Percentiles rank a stretch among this genome's conserved stretches.
Evolutionary conservation across 371 early-diverging fungal species (phyloP).

Genomic region (Mortierella polycephala): DNA sequence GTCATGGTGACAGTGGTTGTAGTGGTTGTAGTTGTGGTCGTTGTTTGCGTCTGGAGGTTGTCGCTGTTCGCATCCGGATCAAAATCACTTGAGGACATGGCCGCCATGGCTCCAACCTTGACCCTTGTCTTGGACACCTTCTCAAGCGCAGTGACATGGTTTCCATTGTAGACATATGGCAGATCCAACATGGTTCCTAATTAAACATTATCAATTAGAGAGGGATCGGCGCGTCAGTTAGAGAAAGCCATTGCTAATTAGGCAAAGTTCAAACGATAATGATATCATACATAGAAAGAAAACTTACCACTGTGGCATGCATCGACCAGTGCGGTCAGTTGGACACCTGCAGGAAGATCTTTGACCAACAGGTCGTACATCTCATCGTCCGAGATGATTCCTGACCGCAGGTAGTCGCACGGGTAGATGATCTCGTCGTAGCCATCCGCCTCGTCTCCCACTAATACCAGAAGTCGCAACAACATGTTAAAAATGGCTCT

Average conservation of each 20-base stretch:
- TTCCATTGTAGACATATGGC: slow-evolving; percentile 59
- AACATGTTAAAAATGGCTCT: not conserved
- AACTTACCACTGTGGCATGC: slow-evolving; percentile 62
- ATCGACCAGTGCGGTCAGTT: slow-evolving; percentile 73
- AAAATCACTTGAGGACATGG: slow-evolving; percentile 46
- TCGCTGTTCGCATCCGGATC: slow-evolving; percentile 33
- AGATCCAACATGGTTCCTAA: slow-evolving; percentile 63
- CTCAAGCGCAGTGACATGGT: slow-evolving; percentile 46
- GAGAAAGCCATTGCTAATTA: too few relatives aligned
- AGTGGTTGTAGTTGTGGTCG: slow-evolving; percentile 39
- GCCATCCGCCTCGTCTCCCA: slow-evolving; percentile 72
- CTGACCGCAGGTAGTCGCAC: slow-evolving; percentile 66
- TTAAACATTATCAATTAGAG: slow-evolving; percentile 1
- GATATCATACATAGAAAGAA: not conserved
- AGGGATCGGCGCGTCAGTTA: not conserved
- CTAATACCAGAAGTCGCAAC: slow-evolving; percentile 9
- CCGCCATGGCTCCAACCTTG: slow-evolving; percentile 53
- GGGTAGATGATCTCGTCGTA: slow-evolving; percentile 74
- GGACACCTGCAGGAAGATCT: slow-evolving; percentile 65
- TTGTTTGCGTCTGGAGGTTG: slow-evolving; percentile 23
- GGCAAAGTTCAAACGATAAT: not conserved
- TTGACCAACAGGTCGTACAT: slow-evolving; percentile 66
- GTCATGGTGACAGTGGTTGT: slow-evolving; percentile 38
- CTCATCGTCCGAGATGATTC: slow-evolving; percentile 75
- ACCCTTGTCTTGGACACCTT: slow-evolving; percentile 17